Conservation (phyloP, 73 alveolate species). For the Stentor roeselii region DNA sequence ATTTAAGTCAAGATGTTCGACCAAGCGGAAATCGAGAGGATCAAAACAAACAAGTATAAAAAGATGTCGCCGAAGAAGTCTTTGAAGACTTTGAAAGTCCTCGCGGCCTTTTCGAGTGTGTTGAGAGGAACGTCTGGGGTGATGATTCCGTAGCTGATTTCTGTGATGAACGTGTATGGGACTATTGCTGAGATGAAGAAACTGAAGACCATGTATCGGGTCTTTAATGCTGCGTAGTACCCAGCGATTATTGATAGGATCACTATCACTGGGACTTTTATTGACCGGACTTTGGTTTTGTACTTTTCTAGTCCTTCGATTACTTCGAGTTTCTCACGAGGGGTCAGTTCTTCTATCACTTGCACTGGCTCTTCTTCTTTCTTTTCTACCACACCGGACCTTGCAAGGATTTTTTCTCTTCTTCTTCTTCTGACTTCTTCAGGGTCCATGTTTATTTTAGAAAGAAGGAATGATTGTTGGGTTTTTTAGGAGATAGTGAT, state of each 20-base stretch:
- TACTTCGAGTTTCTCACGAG: neutral
- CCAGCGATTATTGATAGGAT: neutral
- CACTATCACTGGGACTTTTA: neutral
- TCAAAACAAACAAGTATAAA: neutral
- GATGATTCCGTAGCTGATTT: neutral
- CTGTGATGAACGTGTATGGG: slow-evolving; percentile 16
- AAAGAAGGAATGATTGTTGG: no score
- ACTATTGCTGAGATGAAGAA: neutral
- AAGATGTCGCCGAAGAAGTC: neutral
- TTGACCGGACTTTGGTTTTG: neutral
- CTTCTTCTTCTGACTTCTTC: slow-evolving; percentile 16
- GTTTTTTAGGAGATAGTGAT: no score
- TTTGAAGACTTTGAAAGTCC: neutral
- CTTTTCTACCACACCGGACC: neutral
- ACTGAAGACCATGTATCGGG: neutral
- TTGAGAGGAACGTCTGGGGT: neutral
- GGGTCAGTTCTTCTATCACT: neutral
- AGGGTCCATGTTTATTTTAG: slow-evolving; percentile 21
- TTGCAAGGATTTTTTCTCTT: neutral
- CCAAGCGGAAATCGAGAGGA: neutral
- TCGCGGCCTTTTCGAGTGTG: neutral
- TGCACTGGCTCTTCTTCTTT: neutral
- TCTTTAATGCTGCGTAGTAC: neutral
- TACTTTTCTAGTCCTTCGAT: neutral
- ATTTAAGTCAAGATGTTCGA: no score